Evolutionary conservation across 2,329 filamentous ascomycete genomes (phyloP), one percentile per base, ranked within the genome.

Genomic region (Epichloe uncinata): DNA sequence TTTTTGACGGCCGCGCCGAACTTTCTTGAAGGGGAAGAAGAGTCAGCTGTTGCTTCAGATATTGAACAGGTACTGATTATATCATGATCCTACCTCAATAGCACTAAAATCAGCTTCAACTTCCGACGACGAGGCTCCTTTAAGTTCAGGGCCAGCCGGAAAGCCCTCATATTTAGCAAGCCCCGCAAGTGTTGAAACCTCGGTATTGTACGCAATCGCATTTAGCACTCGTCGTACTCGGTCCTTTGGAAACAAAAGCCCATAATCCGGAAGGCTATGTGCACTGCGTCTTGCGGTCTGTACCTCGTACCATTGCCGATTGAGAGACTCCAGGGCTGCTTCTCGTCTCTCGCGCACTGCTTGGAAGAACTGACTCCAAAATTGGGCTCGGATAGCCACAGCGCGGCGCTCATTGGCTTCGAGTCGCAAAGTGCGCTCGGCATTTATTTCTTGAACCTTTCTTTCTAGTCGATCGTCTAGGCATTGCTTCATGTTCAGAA

Each of bases 161-260:
- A 98, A 98, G 22, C 93, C 93, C 60, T 95, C 83, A 64, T 96
- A 90, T 68, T 96, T 97, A 36, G 91, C 90, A 47, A 97, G 76
- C 37, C 91, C 91, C 5, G 90, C 84, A 51, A 98, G 71, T 30
- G 96, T 81, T 0, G 90, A 95, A 4, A 98, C 90, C 64, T 98
- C 93, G 56, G 85, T 86, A 64, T 95, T 97, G 70, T 97, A 97
- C 44, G 90, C 85, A 46, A 89, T 78, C 58, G 95, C 90, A 54
- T 96, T 86, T 54, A 80, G 77, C 53, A 95, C 78, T 60, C 91
- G 87, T 59, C 90, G 84, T 30, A 82, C 78, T 53, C 82, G 80
- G 55, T 84, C 82, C 47, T 83, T 79, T 7, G 88, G 86, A 62
- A 94, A 94, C 49, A 84, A 80, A 57, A 94, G 79, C 50, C 84